Conservation (phyloP, 2,329 filamentous ascomycete species). For the Phialophora tarda region DNA sequence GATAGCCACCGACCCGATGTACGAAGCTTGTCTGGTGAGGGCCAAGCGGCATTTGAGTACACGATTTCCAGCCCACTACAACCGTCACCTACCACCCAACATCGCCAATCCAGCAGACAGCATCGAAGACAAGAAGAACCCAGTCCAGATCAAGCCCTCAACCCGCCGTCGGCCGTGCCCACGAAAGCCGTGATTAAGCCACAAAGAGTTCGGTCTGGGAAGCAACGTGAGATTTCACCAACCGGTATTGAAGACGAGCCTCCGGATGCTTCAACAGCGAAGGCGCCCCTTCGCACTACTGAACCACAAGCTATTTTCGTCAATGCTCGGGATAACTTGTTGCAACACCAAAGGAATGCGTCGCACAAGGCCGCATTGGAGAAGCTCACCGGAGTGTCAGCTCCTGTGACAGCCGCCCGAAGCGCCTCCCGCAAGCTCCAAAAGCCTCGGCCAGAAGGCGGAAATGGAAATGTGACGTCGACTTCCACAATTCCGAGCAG, state of each 20-base stretch:
- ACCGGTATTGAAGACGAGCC: neutral
- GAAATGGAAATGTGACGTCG: constrained; percentile 1
- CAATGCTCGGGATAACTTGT: constrained; percentile 15
- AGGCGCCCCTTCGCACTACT: neutral
- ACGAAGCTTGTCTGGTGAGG: constrained; percentile 32
- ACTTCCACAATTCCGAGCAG: constrained; percentile 25
- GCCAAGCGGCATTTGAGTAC: constrained; percentile 41
- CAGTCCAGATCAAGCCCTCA: constrained; percentile 4
- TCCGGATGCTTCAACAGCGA: neutral
- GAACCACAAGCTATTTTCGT: constrained; percentile 9
- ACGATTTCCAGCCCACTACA: constrained; percentile 23
- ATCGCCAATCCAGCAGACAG: constrained; percentile 24
- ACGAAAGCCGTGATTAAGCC: neutral
- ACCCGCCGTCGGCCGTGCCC: neutral
- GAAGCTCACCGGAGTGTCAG: constrained; percentile 34
- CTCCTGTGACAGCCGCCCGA: constrained; percentile 22
- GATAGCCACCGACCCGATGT: constrained; percentile 41
- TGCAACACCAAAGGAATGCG: constrained; percentile 35
- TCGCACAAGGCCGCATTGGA: constrained; percentile 40
- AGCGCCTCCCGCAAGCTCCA: constrained; percentile 34
- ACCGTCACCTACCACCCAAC: constrained; percentile 6
- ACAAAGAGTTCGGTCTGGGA: constrained; percentile 13
- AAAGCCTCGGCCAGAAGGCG: constrained; percentile 23
- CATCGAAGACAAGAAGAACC: constrained; percentile 22
- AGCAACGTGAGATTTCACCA: constrained; percentile 11